These are phyloP conservation scores for Dendrobium chrysotoxum DNA, from an alignment of 106 monocot genomes.

Conservation along the genomic window DNA sequence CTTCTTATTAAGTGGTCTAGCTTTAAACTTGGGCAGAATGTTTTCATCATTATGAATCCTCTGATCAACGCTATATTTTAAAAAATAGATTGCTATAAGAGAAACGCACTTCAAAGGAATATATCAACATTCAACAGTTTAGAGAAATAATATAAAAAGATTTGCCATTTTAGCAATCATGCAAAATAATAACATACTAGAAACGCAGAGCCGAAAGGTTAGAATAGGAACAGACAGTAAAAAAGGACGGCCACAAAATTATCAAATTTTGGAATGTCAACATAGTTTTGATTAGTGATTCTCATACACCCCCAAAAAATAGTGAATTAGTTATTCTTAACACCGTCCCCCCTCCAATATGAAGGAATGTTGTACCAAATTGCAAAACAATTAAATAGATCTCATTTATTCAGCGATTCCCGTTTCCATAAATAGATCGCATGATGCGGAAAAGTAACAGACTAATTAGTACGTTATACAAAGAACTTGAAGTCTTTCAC, in stretches of 20 bases:
- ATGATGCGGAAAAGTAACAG: too few relatives aligned
- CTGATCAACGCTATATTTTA: not conserved
- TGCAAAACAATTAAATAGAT: too few relatives aligned
- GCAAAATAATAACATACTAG: not conserved
- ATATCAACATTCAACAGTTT: not conserved
- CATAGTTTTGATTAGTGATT: not conserved
- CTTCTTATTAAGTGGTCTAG: constrained; percentile 27
- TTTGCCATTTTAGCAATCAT: not conserved
- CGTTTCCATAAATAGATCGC: too few relatives aligned
- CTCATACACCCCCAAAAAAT: not conserved
- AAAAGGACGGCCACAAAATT: not conserved
- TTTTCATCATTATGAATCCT: constrained; percentile 5
- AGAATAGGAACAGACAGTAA: not conserved
- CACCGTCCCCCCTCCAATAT: too few relatives aligned
- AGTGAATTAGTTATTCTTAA: too few relatives aligned
- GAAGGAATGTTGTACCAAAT: too few relatives aligned
- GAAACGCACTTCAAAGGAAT: not conserved
- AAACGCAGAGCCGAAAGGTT: not conserved
- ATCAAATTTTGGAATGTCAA: not conserved
- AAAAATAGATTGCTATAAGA: not conserved
- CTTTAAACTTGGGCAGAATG: constrained; percentile 12
- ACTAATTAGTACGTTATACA: too few relatives aligned
- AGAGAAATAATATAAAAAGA: not conserved
- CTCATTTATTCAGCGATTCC: too few relatives aligned
- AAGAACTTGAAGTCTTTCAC: too few relatives aligned